Conservation (phyloP, 2,329 filamentous ascomycete genomes). For the Trichoderma atroviride region DNA sequence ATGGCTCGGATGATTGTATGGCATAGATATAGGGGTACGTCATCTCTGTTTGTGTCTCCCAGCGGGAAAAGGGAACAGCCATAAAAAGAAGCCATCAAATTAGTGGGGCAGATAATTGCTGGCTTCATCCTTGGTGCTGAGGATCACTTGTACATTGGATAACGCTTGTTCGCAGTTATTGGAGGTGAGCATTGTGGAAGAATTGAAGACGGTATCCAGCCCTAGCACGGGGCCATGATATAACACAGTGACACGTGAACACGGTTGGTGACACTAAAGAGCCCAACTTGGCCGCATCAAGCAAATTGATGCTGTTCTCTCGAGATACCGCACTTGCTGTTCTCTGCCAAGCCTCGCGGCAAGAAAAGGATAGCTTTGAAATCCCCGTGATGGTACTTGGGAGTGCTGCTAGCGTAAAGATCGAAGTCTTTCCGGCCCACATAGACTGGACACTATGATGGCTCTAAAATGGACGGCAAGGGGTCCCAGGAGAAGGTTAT, state of each 20-base stretch:
- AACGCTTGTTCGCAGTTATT: background rate
- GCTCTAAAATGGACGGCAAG: constrained; percentile 12
- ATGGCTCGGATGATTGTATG: background rate
- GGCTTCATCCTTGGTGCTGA: background rate
- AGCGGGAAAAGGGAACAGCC: constrained; percentile 33
- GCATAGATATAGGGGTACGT: background rate
- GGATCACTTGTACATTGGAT: background rate
- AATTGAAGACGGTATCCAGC: background rate
- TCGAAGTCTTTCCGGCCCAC: constrained; percentile 14
- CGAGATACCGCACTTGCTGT: background rate
- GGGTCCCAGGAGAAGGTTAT: background rate
- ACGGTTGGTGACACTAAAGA: background rate
- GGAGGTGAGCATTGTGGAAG: background rate
- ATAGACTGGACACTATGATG: constrained; percentile 1
- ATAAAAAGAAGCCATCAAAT: background rate
- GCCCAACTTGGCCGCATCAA: background rate
- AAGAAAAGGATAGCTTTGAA: background rate
- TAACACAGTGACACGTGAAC: background rate
- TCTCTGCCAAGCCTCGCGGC: background rate
- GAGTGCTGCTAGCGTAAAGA: constrained; percentile 16
- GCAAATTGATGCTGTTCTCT: background rate
- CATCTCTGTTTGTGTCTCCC: constrained; percentile 3
- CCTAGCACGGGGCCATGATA: background rate
- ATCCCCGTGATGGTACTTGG: background rate
- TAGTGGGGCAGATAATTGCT: background rate